A percentile compares a stretch with the other conserved stretches of the same genome.
These are phyloP conservation scores for Fusarium pseudograminearum DNA, from an alignment of 2,329 filamentous ascomycete species.

Conservation along the genomic window DNA sequence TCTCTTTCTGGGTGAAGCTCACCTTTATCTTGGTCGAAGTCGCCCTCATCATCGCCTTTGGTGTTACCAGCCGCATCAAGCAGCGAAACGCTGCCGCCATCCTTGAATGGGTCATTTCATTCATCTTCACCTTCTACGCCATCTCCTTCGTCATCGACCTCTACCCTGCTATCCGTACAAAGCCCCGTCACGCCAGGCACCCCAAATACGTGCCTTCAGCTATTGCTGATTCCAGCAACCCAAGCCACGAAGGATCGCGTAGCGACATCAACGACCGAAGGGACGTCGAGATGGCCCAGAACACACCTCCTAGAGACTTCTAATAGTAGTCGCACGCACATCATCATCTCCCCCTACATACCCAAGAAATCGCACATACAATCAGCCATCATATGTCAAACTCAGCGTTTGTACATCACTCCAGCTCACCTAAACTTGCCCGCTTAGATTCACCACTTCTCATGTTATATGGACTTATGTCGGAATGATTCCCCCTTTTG, in stretches of 20 bases:
- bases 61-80: conserved; percentile 61
- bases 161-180: conserved; percentile 77
- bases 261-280: conserved; percentile 13
- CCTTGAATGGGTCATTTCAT: conserved; percentile 82
- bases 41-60: conserved; percentile 79
- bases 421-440: background rate
- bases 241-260: conserved; percentile 27
- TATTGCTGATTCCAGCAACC: conserved; percentile 28
- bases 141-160: conserved; percentile 90
- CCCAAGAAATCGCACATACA: background rate
- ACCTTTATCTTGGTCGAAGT: conserved; percentile 85
- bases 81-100: conserved; percentile 77
- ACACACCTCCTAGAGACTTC: conserved; percentile 24
- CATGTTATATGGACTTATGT: conserved; percentile 25
- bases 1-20: conserved; percentile 90
- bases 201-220: conserved; percentile 44
- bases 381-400: background rate
- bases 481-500: conserved; percentile 38
- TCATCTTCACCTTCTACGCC: conserved; percentile 90
- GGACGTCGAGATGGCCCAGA: conserved; percentile 40
- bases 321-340: background rate
- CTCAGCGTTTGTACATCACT: background rate
- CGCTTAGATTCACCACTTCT: background rate
- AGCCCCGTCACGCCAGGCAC: conserved; percentile 50
- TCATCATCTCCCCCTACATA: background rate